Evolutionary conservation across 192 early-diverging fungal genomes (phyloP).

Genomic region (Pilaira anomala): DNA sequence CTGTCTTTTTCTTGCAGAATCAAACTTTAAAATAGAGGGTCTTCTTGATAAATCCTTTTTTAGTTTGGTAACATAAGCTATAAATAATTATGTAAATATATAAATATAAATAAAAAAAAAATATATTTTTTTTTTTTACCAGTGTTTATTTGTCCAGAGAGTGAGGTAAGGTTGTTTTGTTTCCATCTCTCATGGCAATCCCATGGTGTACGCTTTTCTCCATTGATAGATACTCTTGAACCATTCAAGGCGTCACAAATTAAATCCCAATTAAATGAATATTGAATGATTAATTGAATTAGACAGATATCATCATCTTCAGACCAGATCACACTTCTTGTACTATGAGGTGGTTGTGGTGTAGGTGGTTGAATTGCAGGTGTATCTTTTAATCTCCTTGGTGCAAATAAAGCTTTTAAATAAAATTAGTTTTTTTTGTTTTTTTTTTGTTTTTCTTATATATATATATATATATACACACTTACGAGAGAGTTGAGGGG

Average conservation of each 20-base stretch:
- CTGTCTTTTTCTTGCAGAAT: constrained; percentile 36
- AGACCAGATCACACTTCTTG: constrained; percentile 41
- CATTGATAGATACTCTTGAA: constrained; percentile 43
- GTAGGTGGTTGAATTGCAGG: constrained; percentile 43
- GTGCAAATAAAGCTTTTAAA: constrained; percentile 39
- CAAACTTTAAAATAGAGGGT: constrained; percentile 22
- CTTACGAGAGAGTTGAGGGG: constrained; percentile 34
- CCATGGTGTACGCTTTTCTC: constrained; percentile 55
- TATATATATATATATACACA: constrained; percentile 4
- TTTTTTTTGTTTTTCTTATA: background rate
- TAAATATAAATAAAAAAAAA: background rate
- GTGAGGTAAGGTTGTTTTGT: constrained; percentile 45
- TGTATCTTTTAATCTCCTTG: constrained; percentile 44
- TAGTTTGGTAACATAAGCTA: constrained; percentile 31
- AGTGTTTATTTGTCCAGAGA: constrained; percentile 35
- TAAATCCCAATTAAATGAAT: constrained; percentile 64
- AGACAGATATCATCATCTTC: constrained; percentile 58
- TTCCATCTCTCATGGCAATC: constrained; percentile 65
- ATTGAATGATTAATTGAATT: constrained; percentile 48
- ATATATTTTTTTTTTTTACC: constrained; percentile 15
- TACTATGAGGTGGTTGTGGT: constrained; percentile 36
- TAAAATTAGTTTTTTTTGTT: background rate
- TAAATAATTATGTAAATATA: background rate
- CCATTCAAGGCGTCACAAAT: constrained; percentile 61
- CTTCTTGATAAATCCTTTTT: constrained; percentile 42